Evolutionary conservation across 2,329 filamentous ascomycete species (phyloP).

Genomic region (Botrytis porri): DNA sequence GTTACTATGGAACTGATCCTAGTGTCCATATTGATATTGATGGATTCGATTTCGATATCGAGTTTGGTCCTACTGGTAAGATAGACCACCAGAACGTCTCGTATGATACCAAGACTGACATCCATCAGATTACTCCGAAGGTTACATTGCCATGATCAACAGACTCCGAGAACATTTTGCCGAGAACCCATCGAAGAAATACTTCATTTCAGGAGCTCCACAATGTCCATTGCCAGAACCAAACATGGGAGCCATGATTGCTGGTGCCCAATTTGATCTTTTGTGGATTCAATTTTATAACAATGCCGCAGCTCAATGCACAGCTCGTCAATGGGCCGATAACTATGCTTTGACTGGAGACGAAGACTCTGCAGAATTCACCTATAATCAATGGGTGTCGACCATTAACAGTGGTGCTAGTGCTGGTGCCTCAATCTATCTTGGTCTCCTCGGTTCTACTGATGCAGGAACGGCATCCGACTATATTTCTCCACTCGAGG

Average conservation of each 20-base stretch:
- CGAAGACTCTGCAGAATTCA: constrained; percentile 24
- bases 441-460: constrained; percentile 33
- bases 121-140: constrained; percentile 27
- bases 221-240: constrained; percentile 36
- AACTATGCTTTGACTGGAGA: constrained; percentile 3
- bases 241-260: constrained; percentile 37
- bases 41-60: constrained; percentile 40
- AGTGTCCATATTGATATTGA: constrained; percentile 34
- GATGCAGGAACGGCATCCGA: constrained; percentile 23
- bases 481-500: constrained; percentile 31
- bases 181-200: constrained; percentile 30
- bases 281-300: constrained; percentile 40
- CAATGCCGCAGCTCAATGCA: constrained; percentile 30
- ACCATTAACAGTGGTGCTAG: constrained; percentile 27
- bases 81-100: background rate
- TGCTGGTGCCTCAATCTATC: constrained; percentile 33
- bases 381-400: constrained; percentile 30
- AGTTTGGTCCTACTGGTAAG: constrained; percentile 28
- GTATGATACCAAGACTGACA: constrained; percentile 17
- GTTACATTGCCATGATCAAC: constrained; percentile 35
- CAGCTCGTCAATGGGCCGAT: constrained; percentile 30
- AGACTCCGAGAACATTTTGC: constrained; percentile 32
- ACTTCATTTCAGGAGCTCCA: constrained; percentile 37
- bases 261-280: constrained; percentile 33
- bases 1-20: constrained; percentile 19